Base-by-base conservation (phyloP, 768 basidiomycete species). In the Mycena belliarum region DNA sequence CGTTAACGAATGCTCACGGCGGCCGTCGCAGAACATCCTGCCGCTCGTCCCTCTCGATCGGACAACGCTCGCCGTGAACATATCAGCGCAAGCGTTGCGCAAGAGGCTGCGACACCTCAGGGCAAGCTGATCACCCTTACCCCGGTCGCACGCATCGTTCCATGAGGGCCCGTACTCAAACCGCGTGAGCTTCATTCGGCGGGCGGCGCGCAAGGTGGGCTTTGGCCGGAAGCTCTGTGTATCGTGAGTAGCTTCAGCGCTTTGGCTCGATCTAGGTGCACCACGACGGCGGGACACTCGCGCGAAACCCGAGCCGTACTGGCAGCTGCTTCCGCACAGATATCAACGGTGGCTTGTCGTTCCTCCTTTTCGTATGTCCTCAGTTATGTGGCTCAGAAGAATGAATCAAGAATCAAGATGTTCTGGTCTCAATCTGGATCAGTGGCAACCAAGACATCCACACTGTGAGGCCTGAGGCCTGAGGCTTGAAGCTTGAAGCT, bases 41-140 rank as follows among this genome's bases (percentile, higher is more conserved):
- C 95, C 95, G 95, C 97, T 95, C 84, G 73, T 91, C 64, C 96
- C 95, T 47, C 86, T 98, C 41, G 96, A 98, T 75, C 83, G 85
- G 74, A 90, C 96, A 83, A 96, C 96, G 79, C 96, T 97, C 73
- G 90, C 81, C 29, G 95, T 98, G 91, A 95, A 96, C 78, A 89
- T 94, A 93, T 60, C 75, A 82, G 54, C 86, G 90, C 54, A 82
- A n/a, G 79, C 64, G 75, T 78, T 51, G 63, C 72, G 44, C 68
- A 68, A n/a, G 72, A 73, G 35, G 69, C 75, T 26, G 69, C 71
- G 25, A 26, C 32, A 4, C 32, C 50, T 4, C 8, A n/a, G 48
- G 77, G 78, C 26, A 88, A 92, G 55, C 87, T 89, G 6, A 84
- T 96, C 60, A 83, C 82, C 23, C 89, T 94, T 67, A 96, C 92